A percentile compares a stretch with the other conserved stretches of the same genome.
These are phyloP conservation scores for Nadsonia fulvescens DNA, from an alignment of 805 yeast genomes.

Conservation along the genomic window DNA sequence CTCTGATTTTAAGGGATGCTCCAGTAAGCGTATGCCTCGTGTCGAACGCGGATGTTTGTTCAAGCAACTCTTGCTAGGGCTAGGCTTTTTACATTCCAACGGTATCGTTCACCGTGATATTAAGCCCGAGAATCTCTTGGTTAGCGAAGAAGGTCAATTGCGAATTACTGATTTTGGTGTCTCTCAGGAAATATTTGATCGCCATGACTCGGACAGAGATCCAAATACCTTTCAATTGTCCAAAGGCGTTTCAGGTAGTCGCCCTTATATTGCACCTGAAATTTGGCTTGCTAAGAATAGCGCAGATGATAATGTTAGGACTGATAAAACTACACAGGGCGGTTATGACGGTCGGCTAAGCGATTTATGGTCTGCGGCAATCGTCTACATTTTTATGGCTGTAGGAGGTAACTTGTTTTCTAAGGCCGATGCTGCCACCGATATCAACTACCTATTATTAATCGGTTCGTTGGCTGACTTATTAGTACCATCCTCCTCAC, in stretches of 20 bases:
- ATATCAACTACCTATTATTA: constrained; percentile 14
- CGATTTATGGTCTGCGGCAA: constrained; percentile 89
- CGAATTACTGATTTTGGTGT: constrained; percentile 84
- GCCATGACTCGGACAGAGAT: constrained; percentile 25
- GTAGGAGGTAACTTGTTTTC: constrained; percentile 16
- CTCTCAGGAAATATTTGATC: constrained; percentile 39
- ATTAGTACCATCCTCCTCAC: too few relatives aligned
- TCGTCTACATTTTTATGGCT: constrained; percentile 75
- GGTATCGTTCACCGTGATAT: constrained; percentile 84
- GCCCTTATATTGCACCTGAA: constrained; percentile 86
- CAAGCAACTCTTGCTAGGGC: constrained; percentile 71
- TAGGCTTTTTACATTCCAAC: constrained; percentile 73
- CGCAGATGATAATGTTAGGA: constrained; percentile 6
- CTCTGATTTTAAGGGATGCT: too few relatives aligned
- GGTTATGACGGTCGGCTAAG: constrained; percentile 62
- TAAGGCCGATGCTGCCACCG: constrained; percentile 13
- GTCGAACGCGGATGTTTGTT: constrained; percentile 82
- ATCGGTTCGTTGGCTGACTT: too few relatives aligned
- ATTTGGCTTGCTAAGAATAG: constrained; percentile 31
- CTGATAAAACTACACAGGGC: constrained; percentile 2
- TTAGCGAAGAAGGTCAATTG: constrained; percentile 53
- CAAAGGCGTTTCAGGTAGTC: constrained; percentile 68
- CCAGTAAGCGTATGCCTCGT: constrained; percentile 55
- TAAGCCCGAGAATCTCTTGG: constrained; percentile 69
- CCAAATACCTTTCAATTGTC: constrained; percentile 34